Conservation (phyloP, 169 alveolate species). For the Eimeria sp. region DNA sequence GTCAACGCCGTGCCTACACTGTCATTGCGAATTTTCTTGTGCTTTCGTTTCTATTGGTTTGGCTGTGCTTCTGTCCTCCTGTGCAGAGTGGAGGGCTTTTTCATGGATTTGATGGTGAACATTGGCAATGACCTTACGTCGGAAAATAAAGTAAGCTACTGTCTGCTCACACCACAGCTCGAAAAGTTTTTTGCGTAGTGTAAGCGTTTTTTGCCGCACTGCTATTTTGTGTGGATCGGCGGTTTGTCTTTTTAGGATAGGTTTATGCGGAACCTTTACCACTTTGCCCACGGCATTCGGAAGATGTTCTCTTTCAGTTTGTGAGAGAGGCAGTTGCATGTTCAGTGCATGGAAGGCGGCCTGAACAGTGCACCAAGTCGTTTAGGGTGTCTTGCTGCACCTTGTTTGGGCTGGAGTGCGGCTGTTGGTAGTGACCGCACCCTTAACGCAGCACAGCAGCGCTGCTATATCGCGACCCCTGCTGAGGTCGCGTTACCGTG, state of each 20-base stretch:
- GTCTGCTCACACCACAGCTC: not conserved
- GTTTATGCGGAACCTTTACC: constrained; percentile 79
- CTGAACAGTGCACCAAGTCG: constrained; percentile 13
- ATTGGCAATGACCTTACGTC: constrained; percentile 74
- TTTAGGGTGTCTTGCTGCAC: constrained; percentile 45
- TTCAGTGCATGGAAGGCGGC: constrained; percentile 18
- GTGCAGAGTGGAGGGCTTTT: constrained; percentile 76
- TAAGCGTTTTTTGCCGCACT: not conserved
- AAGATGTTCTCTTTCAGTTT: constrained; percentile 45
- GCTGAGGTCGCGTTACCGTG: constrained; percentile 57
- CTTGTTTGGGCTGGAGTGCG: constrained; percentile 23
- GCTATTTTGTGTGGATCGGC: not conserved
- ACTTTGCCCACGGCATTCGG: constrained; percentile 78
- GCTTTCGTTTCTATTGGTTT: not conserved
- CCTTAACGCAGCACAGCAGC: constrained; percentile 64
- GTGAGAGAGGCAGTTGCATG: constrained; percentile 52
- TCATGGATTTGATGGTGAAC: constrained; percentile 83
- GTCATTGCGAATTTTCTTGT: not conserved
- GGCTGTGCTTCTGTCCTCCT: not conserved
- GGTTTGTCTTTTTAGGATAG: constrained; percentile 26
- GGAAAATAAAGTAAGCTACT: constrained; percentile 78
- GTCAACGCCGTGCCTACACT: not conserved
- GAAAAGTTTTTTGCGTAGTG: not conserved
- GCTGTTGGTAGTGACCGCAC: constrained; percentile 40
- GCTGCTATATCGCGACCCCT: not conserved